Evolutionary conservation across 495 filamentous ascomycete genomes (phyloP).

Genomic region (Zalerion maritima): DNA sequence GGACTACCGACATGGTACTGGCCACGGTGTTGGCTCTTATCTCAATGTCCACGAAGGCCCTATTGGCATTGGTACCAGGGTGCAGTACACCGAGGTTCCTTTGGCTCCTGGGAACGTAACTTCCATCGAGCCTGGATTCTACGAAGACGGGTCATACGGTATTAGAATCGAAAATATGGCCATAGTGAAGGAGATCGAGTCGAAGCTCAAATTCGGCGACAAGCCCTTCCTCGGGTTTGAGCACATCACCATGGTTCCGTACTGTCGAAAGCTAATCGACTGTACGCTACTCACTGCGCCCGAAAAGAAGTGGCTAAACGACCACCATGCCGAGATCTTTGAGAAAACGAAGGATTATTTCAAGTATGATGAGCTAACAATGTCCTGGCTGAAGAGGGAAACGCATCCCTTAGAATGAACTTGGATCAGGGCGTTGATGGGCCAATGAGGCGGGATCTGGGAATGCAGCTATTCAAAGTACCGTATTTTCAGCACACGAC

Average conservation of each 20-base stretch:
- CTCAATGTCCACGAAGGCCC: conserved; percentile 96
- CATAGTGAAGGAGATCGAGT: conserved; percentile 76
- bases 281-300: conserved; percentile 49
- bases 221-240: conserved; percentile 92
- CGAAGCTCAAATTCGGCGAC: conserved; percentile 76
- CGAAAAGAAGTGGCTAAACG: conserved; percentile 80
- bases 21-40: conserved; percentile 87
- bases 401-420: conserved; percentile 32
- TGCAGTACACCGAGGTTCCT: conserved; percentile 84
- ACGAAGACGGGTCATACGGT: conserved; percentile 95
- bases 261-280: conserved; percentile 84
- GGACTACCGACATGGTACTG: conserved; percentile 93
- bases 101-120: conserved; percentile 85
- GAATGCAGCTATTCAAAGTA: background rate
- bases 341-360: conserved; percentile 77
- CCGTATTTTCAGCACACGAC: background rate
- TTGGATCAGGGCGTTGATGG: background rate
- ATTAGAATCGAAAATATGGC: conserved; percentile 95
- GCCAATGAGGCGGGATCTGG: background rate
- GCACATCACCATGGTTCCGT: conserved; percentile 92
- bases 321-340: conserved; percentile 68
- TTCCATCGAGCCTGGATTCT: conserved; percentile 93
- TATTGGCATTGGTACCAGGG: conserved; percentile 84
- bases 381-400: conserved; percentile 77
- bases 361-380: conserved; percentile 48